Evolutionary conservation across 768 basidiomycete genomes (phyloP).

Genomic region (Auriculariales sp.): DNA sequence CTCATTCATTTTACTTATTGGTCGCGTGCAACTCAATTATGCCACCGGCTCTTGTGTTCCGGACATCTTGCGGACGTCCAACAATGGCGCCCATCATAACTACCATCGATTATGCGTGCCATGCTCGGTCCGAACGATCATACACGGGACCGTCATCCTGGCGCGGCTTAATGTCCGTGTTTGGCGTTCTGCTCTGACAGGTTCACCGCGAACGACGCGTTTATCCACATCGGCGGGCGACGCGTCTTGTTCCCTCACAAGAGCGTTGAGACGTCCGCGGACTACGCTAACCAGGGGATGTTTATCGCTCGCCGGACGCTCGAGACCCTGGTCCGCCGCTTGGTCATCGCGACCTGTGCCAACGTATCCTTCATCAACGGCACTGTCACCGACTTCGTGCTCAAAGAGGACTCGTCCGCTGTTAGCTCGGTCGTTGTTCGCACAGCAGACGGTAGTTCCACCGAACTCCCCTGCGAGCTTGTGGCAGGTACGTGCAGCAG

Average conservation of each 20-base stretch:
- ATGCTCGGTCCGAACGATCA: too few relatives aligned
- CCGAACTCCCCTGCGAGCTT: constrained; percentile 9
- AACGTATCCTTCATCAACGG: constrained; percentile 14
- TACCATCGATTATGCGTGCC: too few relatives aligned
- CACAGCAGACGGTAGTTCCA: constrained; percentile 5
- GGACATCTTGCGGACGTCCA: too few relatives aligned
- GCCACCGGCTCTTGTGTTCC: too few relatives aligned
- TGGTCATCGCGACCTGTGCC: constrained; percentile 11
- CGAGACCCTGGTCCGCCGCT: constrained; percentile 18
- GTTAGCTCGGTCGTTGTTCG: constrained; percentile 7
- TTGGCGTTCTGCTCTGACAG: background rate
- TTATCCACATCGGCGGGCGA: constrained; percentile 8
- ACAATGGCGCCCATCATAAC: too few relatives aligned
- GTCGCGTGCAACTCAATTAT: too few relatives aligned
- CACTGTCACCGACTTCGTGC: constrained; percentile 14
- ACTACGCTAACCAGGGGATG: constrained; percentile 10
- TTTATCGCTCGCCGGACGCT: constrained; percentile 12
- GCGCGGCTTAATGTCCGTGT: background rate
- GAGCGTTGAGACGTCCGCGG: constrained; percentile 7
- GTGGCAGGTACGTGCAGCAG: constrained; percentile 11
- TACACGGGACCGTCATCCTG: background rate
- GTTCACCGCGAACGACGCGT: constrained; percentile 9
- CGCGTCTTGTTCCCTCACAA: constrained; percentile 6
- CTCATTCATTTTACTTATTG: too few relatives aligned
- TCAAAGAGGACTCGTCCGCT: background rate